These are phyloP conservation scores for Sphagnum contortum DNA, from an alignment of 225 moss, liverwort and hornwort genomes.

Conservation along the genomic window DNA sequence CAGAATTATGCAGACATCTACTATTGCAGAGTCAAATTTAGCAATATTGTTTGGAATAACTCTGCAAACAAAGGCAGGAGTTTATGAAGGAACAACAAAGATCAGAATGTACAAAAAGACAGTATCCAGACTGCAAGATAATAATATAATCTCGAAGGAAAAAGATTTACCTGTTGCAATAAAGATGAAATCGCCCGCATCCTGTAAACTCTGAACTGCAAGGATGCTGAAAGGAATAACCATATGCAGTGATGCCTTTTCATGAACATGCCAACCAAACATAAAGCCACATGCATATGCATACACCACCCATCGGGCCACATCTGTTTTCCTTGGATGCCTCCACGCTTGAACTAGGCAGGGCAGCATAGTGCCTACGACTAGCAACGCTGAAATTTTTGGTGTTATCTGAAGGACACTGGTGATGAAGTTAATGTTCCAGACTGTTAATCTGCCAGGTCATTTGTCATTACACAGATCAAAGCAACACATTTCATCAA, in stretches of 20 bases:
- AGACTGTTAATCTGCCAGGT: too few relatives aligned
- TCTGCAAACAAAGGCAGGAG: background rate
- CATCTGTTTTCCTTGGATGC: constrained; percentile 30
- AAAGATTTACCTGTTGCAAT: constrained; percentile 34
- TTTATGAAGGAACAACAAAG: background rate
- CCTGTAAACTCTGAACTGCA: constrained; percentile 48
- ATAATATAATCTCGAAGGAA: background rate
- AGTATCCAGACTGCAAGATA: too few relatives aligned
- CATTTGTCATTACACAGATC: too few relatives aligned
- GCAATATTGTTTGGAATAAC: too few relatives aligned
- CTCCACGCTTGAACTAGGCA: constrained; percentile 78
- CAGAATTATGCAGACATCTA: too few relatives aligned
- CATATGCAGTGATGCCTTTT: constrained; percentile 87
- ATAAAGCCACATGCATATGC: constrained; percentile 80
- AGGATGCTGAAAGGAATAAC: constrained; percentile 69
- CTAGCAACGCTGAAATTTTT: constrained; percentile 39
- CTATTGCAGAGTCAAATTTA: too few relatives aligned
- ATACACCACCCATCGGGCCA: constrained; percentile 63
- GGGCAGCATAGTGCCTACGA: constrained; percentile 55
- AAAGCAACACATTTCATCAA: too few relatives aligned
- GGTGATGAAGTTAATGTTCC: too few relatives aligned
- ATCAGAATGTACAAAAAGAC: background rate
- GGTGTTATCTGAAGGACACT: constrained; percentile 47
- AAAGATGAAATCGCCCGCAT: constrained; percentile 56
- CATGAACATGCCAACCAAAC: constrained; percentile 98